Percentiles rank a stretch among this genome's conserved stretches.
These are phyloP conservation scores for Penicillium psychrofluorescens DNA, from an alignment of 495 filamentous ascomycete genomes.

Conservation along the genomic window DNA sequence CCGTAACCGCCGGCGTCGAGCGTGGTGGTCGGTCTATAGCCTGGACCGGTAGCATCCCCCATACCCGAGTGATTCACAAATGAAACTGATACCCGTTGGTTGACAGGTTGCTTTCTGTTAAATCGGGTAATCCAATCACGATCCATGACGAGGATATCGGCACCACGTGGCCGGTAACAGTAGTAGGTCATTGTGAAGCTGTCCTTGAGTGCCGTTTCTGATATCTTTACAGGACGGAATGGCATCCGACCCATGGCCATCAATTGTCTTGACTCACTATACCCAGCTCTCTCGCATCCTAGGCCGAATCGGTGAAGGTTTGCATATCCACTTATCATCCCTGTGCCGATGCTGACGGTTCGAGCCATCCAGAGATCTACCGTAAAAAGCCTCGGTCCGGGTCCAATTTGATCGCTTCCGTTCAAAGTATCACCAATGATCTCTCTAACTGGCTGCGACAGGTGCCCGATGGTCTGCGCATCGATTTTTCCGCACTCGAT, in stretches of 20 bases:
- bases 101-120: slow-evolving; percentile 33
- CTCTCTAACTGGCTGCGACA: slow-evolving; percentile 35
- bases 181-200: slow-evolving; percentile 11
- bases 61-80: not conserved
- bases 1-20: slow-evolving; percentile 37
- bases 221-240: slow-evolving; percentile 15
- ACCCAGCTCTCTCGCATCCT: slow-evolving; percentile 39
- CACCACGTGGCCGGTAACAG: slow-evolving; percentile 26
- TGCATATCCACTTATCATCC: not conserved
- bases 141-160: slow-evolving; percentile 46
- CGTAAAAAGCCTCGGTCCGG: slow-evolving; percentile 36
- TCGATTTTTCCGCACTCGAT: slow-evolving; percentile 33
- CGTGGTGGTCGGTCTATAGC: slow-evolving; percentile 49
- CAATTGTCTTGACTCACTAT: slow-evolving; percentile 40
- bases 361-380: slow-evolving; percentile 28
- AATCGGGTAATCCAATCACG: slow-evolving; percentile 43
- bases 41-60: slow-evolving; percentile 26
- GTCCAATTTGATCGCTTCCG: slow-evolving; percentile 34
- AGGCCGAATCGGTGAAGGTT: slow-evolving; percentile 34
- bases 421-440: slow-evolving; percentile 37
- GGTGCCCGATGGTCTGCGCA: slow-evolving; percentile 34
- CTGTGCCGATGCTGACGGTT: not conserved
- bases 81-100: not conserved
- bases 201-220: slow-evolving; percentile 1
- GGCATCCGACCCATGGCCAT: slow-evolving; percentile 30